Evolutionary conservation across 495 filamentous ascomycete species (phyloP), one percentile per base, ranked within the genome.

Genomic region (Entonaema liquescens): DNA sequence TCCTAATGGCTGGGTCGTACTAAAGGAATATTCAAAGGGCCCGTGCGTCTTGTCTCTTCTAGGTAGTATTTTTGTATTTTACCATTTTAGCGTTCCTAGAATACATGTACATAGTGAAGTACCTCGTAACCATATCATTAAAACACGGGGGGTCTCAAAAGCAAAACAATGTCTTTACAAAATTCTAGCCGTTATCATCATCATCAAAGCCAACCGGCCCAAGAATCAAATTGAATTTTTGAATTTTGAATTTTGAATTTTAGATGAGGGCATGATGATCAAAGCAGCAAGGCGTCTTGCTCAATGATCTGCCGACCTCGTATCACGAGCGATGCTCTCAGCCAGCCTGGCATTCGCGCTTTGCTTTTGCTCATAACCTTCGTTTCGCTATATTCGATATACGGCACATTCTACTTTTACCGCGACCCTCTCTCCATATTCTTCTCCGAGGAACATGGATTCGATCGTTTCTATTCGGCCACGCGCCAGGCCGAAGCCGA

Each of bases 341-440:
- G 70, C 59, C 73, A 74, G 62, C 70, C 75, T 44, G 75, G 73
- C 55, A 62, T 77, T 31, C 75, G 73, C 52, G 66, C 68, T 42
- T 69, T 77, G 35, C 35, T 70, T 9, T 33, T 76, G 29, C 75
- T 77, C 53, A 13, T 70, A 23, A 28, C 33, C 11, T 17, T 76
- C 56, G 68, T 72, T 29, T 65, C 38, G 23, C 28, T 76, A 28
- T 77, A 77, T 53, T 58, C 63, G 35, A 59, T 73, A 21, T 80
- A 78, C 61, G 74, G 78, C 19, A 71, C 68, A 5, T 44, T 75
- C 40, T 63, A 71, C 52, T 81, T 80, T 44, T 83, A 80, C 71
- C 79, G 81, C 64, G 78, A 83, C 57, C 81, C 79, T 7, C 73
- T 81, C 5, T 81, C 79, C 55, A 78, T 79, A 31, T 82, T 82